These are phyloP conservation scores for Phytopythium mirpurense DNA, from an alignment of 352 stramenopile species.

Conservation along the genomic window DNA sequence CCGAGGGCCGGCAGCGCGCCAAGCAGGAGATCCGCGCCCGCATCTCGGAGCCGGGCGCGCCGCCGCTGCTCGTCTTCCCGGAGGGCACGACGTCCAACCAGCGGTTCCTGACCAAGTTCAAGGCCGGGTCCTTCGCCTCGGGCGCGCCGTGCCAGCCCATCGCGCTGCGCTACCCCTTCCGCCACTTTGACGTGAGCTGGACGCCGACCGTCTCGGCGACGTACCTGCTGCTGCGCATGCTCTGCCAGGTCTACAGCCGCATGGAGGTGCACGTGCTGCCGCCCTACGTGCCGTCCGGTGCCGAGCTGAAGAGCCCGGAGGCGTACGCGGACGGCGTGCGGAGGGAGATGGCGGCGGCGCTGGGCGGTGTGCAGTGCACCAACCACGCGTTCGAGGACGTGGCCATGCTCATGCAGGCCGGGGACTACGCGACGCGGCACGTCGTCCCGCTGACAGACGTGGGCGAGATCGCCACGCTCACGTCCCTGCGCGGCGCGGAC, in stretches of 20 bases:
- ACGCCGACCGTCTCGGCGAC: conserved; percentile 41
- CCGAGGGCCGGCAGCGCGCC: conserved; percentile 43
- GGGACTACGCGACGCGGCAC: conserved; percentile 52
- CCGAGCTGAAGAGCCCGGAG: conserved; percentile 35
- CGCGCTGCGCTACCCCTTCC: conserved; percentile 60
- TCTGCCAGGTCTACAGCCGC: conserved; percentile 68
- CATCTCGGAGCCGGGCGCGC: conserved; percentile 30
- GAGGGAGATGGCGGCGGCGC: conserved; percentile 40
- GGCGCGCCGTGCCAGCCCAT: conserved; percentile 52
- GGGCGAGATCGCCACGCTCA: conserved; percentile 44
- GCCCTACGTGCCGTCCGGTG: conserved; percentile 37
- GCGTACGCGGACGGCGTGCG: conserved; percentile 60
- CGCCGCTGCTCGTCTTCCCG: conserved; percentile 65
- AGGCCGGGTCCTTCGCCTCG: conserved; percentile 62
- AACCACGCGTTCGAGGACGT: conserved; percentile 78
- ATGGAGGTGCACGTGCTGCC: conserved; percentile 57
- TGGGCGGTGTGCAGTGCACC: conserved; percentile 41
- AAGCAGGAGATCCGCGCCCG: conserved; percentile 59
- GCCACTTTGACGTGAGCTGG: conserved; percentile 75
- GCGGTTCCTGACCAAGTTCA: conserved; percentile 67
- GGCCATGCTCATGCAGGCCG: conserved; percentile 44
- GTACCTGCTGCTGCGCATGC: conserved; percentile 49
- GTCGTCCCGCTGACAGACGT: conserved; percentile 56
- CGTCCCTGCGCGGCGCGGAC: conserved; percentile 32
- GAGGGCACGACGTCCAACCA: conserved; percentile 76